Evolutionary conservation across 2,329 filamentous ascomycete species (phyloP), one percentile per base, ranked within the genome.

Genomic region (Pseudopithomyces chartarum): DNA sequence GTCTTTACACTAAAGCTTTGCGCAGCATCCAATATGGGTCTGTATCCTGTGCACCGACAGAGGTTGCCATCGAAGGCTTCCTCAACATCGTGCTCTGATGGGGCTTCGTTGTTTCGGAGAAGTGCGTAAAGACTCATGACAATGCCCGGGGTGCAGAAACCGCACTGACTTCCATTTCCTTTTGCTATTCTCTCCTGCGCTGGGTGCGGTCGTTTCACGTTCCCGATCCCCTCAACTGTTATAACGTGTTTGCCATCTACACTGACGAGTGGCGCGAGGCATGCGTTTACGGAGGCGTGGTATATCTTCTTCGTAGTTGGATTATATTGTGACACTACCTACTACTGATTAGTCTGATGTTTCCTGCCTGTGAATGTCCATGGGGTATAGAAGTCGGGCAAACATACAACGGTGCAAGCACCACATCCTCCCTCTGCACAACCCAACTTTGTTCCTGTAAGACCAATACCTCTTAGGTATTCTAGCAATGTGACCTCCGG

Each of bases 181-280:
- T 90, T 90, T 17, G 95, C 94, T 67, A 99, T 90, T 46, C 95
- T 85, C 79, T 98, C 92, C 74, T 98, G 95, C 3, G 89, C 82
- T 1, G 94, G 91, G 79, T 99, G 95, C 5, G 95, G 95, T 40
- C 84, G 86, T 74, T 95, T 89, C 26, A 91, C 88, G 73, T 90
- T 91, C 11, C 95, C 95, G 68, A 99, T 97, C 6, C 95, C 95
- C 78, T 99, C 95, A 39, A 99, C 89, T 2, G 95, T 99, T 72
- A 99, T 93, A 70, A 98, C 92, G 84, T 99, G 95, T 75, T 99
- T 99, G 43, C 95, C 95, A 74, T 98, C 95, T 42, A 98, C 85
- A 68, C 92, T 96, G 64, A 92, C 90, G 45, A 99, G 83, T 6
- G 95, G 95, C 11, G 95, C 94, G 51, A 99, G 82, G 74, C 95